Percentiles rank a stretch among this genome's conserved stretches.
Evolutionary conservation across 208 protist species (phyloP).

Genomic region (Leptomonas pyrrhocoris): DNA sequence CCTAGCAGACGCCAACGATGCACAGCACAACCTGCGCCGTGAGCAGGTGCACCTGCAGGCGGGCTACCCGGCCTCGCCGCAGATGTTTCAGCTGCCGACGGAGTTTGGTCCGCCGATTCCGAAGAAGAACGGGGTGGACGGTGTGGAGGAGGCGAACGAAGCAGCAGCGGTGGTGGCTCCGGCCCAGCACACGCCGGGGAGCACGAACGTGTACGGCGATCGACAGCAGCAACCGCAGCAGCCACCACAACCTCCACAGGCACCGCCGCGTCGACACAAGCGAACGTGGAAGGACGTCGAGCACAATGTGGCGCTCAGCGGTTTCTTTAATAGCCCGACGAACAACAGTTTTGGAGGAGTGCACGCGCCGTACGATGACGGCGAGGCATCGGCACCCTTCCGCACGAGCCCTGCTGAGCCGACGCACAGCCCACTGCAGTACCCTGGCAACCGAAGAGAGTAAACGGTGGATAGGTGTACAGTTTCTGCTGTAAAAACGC

Average conservation of each 20-base stretch:
- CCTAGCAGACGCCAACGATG: background rate
- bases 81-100: background rate
- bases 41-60: conserved; percentile 8
- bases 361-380: conserved; percentile 2
- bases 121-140: background rate
- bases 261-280: conserved; percentile 2
- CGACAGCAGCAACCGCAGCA: background rate
- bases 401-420: background rate
- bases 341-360: conserved; percentile 10
- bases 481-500: too few species aligned
- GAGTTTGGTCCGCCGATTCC: background rate
- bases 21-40: background rate
- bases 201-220: background rate
- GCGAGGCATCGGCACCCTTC: background rate
- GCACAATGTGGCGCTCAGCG: conserved; percentile 39
- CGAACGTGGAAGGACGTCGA: conserved; percentile 36
- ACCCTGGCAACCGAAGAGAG: background rate
- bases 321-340: conserved; percentile 34
- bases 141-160: background rate
- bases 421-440: background rate
- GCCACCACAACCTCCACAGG: background rate
- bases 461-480: background rate
- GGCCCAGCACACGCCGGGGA: background rate
- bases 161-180: background rate
- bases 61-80: background rate